These are phyloP conservation scores for Morella rubra DNA, from an alignment of 306 rosid species.

Conservation along the genomic window DNA sequence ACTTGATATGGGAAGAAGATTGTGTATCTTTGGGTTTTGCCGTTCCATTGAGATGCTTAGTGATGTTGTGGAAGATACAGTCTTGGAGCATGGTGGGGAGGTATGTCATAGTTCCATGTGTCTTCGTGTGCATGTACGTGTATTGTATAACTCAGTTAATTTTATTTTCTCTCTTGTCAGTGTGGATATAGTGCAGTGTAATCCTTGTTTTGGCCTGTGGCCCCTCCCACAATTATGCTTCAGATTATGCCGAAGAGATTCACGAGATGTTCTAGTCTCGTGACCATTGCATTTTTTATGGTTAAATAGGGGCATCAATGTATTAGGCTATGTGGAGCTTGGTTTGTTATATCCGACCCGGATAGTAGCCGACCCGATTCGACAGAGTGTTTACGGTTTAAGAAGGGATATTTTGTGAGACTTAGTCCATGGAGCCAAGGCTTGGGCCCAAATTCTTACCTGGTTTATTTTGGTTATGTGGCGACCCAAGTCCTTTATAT, in stretches of 20 bases:
- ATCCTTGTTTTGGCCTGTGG: not conserved
- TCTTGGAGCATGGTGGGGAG: conserved; percentile 96
- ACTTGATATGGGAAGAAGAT: conserved; percentile 87
- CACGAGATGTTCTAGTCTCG: not conserved
- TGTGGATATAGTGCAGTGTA: not conserved
- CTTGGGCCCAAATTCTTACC: too few species aligned
- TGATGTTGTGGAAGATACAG: conserved; percentile 94
- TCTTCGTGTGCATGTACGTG: not conserved
- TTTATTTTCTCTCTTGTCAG: not conserved
- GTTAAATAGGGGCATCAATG: not conserved
- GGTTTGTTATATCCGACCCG: too few species aligned
- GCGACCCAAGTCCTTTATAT: too few species aligned
- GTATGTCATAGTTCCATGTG: conserved; percentile 35
- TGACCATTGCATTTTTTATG: not conserved
- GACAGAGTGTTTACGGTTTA: too few species aligned
- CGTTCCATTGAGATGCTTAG: conserved; percentile 97
- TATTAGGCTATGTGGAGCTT: too few species aligned
- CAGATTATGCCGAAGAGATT: conserved; percentile 4
- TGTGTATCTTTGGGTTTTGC: conserved; percentile 91
- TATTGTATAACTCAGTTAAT: not conserved
- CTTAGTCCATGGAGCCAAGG: too few species aligned
- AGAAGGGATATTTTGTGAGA: too few species aligned
- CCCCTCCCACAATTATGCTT: not conserved
- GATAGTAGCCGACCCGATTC: too few species aligned
- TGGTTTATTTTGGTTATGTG: too few species aligned